phyloP scores from a whole-genome alignment of 257 asterid genomes.

The Fraxinus quadrangulata region DNA sequence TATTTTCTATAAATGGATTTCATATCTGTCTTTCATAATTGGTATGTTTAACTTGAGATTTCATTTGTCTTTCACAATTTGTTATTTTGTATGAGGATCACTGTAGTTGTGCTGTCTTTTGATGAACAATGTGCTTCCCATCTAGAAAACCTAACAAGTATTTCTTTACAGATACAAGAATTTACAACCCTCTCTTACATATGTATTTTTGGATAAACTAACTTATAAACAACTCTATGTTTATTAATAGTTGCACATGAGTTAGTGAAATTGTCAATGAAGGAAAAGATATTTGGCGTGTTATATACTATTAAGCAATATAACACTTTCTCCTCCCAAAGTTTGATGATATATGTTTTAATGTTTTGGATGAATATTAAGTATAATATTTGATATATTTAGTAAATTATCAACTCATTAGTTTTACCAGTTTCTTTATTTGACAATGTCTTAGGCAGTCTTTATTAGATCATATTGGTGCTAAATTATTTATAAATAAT shows the following conservation, averaged over 20 bases:
- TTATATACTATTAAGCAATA: not conserved
- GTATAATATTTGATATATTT: not conserved
- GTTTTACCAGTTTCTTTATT: not conserved
- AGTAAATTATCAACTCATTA: not conserved
- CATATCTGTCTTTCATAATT: not conserved
- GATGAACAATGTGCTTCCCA: not conserved
- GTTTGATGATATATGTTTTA: not conserved
- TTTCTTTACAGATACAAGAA: not conserved
- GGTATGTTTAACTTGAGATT: conserved; percentile 2
- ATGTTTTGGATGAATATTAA: not conserved
- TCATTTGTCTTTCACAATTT: not conserved
- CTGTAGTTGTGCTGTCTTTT: not conserved
- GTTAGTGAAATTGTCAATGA: not conserved
- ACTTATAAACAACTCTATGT: not conserved
- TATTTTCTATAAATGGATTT: conserved; percentile 17
- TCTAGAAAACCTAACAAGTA: not conserved
- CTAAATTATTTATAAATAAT: not conserved
- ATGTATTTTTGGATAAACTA: conserved; percentile 2
- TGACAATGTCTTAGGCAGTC: not conserved
- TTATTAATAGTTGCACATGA: not conserved
- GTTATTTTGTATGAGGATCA: not conserved
- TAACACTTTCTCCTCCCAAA: not conserved
- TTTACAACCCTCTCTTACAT: not conserved
- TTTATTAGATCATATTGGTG: not conserved
- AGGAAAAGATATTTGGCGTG: not conserved